Evolutionary conservation across 805 yeast species (phyloP).

Genomic region (Maudiozyma barnettii): DNA sequence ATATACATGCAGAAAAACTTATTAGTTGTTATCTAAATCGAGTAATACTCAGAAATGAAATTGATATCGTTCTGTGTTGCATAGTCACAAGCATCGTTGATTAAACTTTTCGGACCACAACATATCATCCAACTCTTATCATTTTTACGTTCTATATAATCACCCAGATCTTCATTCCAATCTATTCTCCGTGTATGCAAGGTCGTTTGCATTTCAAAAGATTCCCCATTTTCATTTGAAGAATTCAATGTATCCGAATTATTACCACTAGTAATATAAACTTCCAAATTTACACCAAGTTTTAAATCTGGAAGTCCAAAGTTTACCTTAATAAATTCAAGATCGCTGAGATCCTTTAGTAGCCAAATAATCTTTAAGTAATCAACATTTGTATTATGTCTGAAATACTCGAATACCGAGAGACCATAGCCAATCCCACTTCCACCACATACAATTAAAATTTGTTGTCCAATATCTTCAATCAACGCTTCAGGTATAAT

Average conservation of each 20-base stretch:
- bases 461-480: constrained; percentile 37
- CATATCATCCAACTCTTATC: constrained; percentile 22
- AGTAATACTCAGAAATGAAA: constrained; percentile 18
- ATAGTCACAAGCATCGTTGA: constrained; percentile 13
- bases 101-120: constrained; percentile 25
- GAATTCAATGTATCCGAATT: not conserved
- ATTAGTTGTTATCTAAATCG: constrained; percentile 5
- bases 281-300: not conserved
- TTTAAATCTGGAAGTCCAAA: not conserved
- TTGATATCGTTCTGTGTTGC: constrained; percentile 14
- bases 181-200: constrained; percentile 12
- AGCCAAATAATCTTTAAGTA: constrained; percentile 47
- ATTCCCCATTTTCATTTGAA: constrained; percentile 7
- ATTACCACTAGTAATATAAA: constrained; percentile 30
- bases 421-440: constrained; percentile 61
- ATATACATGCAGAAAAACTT: not conserved
- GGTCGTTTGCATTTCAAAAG: constrained; percentile 1
- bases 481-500: constrained; percentile 35
- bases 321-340: not conserved
- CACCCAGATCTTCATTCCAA: constrained; percentile 21
- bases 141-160: constrained; percentile 12
- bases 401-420: constrained; percentile 37
- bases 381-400: constrained; percentile 6
- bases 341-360: constrained; percentile 29
- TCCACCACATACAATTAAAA: constrained; percentile 58